Base-by-base conservation (phyloP, 768 basidiomycete species). In the Suillus cothurnatus region DNA sequence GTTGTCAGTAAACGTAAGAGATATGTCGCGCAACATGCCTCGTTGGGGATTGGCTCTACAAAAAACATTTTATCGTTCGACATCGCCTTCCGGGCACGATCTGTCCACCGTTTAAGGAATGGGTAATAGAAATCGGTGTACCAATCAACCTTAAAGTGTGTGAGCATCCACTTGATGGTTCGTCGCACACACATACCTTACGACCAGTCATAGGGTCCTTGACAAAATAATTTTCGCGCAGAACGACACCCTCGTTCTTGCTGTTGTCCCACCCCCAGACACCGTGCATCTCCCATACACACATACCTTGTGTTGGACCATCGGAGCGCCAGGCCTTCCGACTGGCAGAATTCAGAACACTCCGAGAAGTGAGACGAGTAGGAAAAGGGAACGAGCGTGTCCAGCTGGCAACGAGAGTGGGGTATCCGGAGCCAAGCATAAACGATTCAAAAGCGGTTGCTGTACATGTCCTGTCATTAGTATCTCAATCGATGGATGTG, bases 11-110 rank as follows among this genome's bases (percentile, higher is more conserved):
- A 64, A 38, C 12, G 36, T 63, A 32, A 34, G 26, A 52, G 36
- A 41, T 64, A 21, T 26, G 19, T 64, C 31, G 28, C 32, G 0
- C 3, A 21, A 68, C 72, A 4, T 47, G 94, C 94, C 81, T 99
- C 97, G 70, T 99, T 99, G 8, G 97, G 97, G 67, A 99, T 91
- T 21, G 90, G 85, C 70, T 97, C 97, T 0, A 89, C 82, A 68
- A 97, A 93, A 0, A 90, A 75, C 62, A 92, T 77, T 70, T 89
- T 90, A 6, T 86, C 81, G 5, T 76, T 77, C 1, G 83, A 77
- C 6, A 82, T 77, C 11, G 81, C 79, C 23, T 72, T 72, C 41
- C 85, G 82, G 14, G 94, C 85, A 34, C 86, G 78, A 52, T 84
- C 79, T 15, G 85, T 84, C 91, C 94, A 95, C 49, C 80, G 79